Percentiles rank a stretch among this genome's conserved stretches.
phyloP scores from a whole-genome alignment of 257 asterid species.

The Plantago elongata region DNA sequence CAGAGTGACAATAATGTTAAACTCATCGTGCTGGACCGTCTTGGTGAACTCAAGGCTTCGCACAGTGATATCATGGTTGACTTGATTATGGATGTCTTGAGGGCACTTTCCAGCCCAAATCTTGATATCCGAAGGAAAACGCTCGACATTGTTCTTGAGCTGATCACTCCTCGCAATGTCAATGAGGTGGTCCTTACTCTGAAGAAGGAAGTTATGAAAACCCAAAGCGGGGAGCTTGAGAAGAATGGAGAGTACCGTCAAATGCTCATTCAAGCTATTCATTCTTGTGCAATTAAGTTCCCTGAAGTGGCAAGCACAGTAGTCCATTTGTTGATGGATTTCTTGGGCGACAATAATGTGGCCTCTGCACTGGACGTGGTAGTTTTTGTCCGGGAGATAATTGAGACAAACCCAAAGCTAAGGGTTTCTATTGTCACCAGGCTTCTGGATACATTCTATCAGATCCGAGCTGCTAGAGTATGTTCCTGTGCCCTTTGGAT shows the following conservation, averaged over 20 bases:
- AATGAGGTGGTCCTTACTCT: conserved; percentile 85
- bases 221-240: conserved; percentile 88
- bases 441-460: conserved; percentile 84
- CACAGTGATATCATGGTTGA: conserved; percentile 82
- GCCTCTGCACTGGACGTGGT: conserved; percentile 90
- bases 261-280: conserved; percentile 95
- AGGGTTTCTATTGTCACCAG: conserved; percentile 87
- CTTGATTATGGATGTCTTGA: conserved; percentile 85
- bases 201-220: conserved; percentile 94
- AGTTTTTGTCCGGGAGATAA: conserved; percentile 83
- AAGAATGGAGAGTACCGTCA: conserved; percentile 93
- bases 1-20: conserved; percentile 93
- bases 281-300: conserved; percentile 90
- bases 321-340: conserved; percentile 92
- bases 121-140: conserved; percentile 86
- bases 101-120: conserved; percentile 91
- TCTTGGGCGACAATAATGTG: conserved; percentile 90
- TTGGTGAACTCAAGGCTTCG: conserved; percentile 71
- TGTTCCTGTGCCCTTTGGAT: conserved; percentile 97
- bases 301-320: conserved; percentile 98
- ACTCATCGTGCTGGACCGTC: conserved; percentile 82
- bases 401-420: conserved; percentile 83
- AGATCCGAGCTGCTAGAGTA: conserved; percentile 89
- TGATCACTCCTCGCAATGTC: conserved; percentile 77
- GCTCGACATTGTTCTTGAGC: conserved; percentile 88